phyloP scores from a whole-genome alignment of 768 basidiomycete genomes.

The Rhodotorula kratochvilovae region DNA sequence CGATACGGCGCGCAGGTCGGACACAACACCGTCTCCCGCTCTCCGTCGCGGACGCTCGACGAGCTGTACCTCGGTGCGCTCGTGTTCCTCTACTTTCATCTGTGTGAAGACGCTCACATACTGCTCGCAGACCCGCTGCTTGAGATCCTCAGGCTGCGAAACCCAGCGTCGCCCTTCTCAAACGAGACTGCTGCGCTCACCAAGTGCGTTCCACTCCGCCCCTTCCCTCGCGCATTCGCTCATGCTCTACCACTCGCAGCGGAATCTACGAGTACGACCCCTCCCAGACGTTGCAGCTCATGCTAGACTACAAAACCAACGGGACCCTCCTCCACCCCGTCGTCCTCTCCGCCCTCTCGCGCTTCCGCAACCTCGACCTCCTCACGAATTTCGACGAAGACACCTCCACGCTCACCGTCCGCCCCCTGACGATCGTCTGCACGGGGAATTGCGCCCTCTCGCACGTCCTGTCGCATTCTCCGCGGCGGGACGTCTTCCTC shows the following conservation, averaged over 20 bases:
- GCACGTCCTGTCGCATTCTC: constrained; percentile 1
- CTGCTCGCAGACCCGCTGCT: constrained; percentile 16
- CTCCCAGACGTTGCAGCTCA: constrained; percentile 1
- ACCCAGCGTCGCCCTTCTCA: background rate
- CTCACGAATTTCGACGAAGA: constrained; percentile 1
- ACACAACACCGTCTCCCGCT: constrained; percentile 5
- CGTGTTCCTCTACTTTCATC: background rate
- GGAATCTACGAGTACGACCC: constrained; percentile 19
- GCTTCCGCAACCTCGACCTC: constrained; percentile 13
- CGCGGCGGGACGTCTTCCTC: constrained; percentile 24
- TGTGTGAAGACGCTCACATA: background rate
- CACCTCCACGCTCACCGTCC: background rate
- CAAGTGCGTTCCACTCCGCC: background rate
- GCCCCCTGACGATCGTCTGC: constrained; percentile 8
- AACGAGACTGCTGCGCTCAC: background rate
- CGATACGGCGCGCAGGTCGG: constrained; percentile 1
- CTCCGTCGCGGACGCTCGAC: background rate
- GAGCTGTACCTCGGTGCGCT: constrained; percentile 22
- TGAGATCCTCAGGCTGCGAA: constrained; percentile 11
- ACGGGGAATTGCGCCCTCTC: constrained; percentile 20
- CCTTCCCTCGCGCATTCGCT: background rate
- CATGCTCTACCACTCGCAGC: background rate
- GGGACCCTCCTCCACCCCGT: background rate
- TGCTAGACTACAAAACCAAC: constrained; percentile 30
- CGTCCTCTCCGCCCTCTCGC: constrained; percentile 14